phyloP scores from a whole-genome alignment of 805 yeast genomes.

The Sungouiella thailandica region DNA sequence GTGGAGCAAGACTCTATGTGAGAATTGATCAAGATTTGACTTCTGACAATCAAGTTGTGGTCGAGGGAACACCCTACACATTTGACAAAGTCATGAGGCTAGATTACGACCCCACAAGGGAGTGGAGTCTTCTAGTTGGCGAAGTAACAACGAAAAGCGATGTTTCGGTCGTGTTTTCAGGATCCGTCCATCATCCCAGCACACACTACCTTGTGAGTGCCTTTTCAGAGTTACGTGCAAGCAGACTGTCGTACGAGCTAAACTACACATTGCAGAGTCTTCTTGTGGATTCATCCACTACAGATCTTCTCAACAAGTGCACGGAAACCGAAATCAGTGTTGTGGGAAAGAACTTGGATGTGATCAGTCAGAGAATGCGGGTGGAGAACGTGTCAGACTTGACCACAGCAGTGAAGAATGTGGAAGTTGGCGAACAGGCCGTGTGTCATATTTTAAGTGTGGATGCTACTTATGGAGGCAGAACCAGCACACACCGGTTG shows the following conservation, averaged over 20 bases:
- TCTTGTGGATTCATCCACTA: background rate
- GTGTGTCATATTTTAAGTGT: slow-evolving; percentile 2
- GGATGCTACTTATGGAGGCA: background rate
- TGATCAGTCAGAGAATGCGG: slow-evolving; percentile 9
- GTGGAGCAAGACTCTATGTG: slow-evolving; percentile 22
- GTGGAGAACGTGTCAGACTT: slow-evolving; percentile 2
- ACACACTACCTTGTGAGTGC: background rate
- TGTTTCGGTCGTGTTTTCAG: slow-evolving; percentile 17
- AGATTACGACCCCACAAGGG: background rate
- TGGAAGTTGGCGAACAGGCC: background rate
- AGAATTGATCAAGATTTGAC: slow-evolving; percentile 2
- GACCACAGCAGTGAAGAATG: slow-evolving; percentile 2
- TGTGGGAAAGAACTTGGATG: background rate
- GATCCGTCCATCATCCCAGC: slow-evolving; percentile 4
- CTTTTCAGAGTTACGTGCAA: no score
- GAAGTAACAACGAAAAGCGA: slow-evolving; percentile 14
- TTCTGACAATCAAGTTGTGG: background rate
- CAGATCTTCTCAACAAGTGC: slow-evolving; percentile 7
- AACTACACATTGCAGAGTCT: slow-evolving; percentile 4
- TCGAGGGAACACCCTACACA: background rate
- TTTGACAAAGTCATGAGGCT: background rate
- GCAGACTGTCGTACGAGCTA: background rate
- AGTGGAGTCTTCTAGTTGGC: slow-evolving; percentile 16
- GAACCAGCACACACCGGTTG: background rate
- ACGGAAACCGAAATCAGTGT: slow-evolving; percentile 3